phyloP scores from a whole-genome alignment of 495 filamentous ascomycete genomes.

The Niebla homalea region DNA sequence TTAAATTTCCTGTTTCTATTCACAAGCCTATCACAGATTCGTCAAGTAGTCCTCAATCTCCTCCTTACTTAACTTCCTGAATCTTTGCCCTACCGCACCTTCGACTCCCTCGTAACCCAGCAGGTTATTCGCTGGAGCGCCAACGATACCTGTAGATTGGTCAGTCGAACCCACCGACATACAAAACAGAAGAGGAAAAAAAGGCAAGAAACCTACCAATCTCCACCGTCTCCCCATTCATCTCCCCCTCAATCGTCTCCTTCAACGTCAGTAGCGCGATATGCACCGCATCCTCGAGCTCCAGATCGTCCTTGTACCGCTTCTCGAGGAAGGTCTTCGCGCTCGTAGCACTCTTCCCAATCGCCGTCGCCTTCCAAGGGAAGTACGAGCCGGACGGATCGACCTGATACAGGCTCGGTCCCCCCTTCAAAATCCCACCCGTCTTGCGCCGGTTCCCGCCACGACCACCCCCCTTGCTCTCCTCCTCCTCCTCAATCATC shows the following conservation, averaged over 20 bases:
- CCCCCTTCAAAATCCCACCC: conserved; percentile 87
- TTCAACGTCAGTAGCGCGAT: conserved; percentile 96
- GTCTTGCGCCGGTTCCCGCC: conserved; percentile 44
- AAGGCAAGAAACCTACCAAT: conserved; percentile 71
- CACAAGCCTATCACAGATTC: conserved; percentile 53
- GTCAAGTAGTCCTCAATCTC: conserved; percentile 99
- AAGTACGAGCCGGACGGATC: conserved; percentile 96
- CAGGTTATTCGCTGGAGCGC: conserved; percentile 81
- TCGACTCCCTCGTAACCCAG: conserved; percentile 89
- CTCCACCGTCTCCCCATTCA: conserved; percentile 98
- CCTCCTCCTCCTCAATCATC: conserved; percentile 12
- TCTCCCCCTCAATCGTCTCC: conserved; percentile 98
- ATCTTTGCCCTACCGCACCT: conserved; percentile 77
- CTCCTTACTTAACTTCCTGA: conserved; percentile 89
- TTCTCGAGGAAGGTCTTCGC: conserved; percentile 99
- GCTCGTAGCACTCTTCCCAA: conserved; percentile 94
- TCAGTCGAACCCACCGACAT: conserved; percentile 18
- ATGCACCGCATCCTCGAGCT: conserved; percentile 96
- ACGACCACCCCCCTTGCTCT: conserved; percentile 28
- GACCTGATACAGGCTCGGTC: conserved; percentile 95
- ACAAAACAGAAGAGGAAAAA: not conserved
- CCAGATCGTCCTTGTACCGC: conserved; percentile 90
- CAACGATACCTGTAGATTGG: conserved; percentile 62
- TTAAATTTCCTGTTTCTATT: not conserved
- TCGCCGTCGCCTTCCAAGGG: conserved; percentile 98